Conservation (phyloP, 306 rosid species). For the Nissolia schottii region DNA sequence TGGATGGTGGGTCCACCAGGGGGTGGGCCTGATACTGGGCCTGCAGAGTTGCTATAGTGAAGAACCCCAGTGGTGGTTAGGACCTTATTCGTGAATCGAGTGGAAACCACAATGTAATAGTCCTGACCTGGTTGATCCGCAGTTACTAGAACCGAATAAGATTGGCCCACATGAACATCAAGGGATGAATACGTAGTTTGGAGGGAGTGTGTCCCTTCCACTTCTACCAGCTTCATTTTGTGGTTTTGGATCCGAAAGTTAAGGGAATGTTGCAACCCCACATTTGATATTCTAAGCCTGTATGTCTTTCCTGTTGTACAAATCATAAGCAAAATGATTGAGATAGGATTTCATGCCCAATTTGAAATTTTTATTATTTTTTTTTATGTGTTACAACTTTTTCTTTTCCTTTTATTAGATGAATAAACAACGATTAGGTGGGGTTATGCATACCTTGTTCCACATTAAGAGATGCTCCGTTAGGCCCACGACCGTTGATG, state of each 20-base stretch:
- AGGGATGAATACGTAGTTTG: conserved; percentile 82
- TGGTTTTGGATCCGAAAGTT: conserved; percentile 88
- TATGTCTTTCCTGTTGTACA: conserved; percentile 74
- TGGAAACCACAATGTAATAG: conserved; percentile 69
- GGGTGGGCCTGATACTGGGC: conserved; percentile 72
- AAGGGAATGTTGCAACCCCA: conserved; percentile 81
- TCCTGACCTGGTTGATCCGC: conserved; percentile 88
- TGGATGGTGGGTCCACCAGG: conserved; percentile 99
- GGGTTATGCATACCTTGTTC: conserved; percentile 65
- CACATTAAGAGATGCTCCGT: conserved; percentile 53
- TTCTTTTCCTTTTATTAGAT: neutral
- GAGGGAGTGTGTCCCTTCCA: conserved; percentile 93
- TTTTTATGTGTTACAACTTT: neutral
- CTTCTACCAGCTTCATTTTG: conserved; percentile 82
- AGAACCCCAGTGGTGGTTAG: conserved; percentile 70
- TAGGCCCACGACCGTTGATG: conserved; percentile 93
- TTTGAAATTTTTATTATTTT: neutral
- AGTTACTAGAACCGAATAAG: conserved; percentile 78
- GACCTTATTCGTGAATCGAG: conserved; percentile 58
- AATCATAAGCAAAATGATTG: neutral
- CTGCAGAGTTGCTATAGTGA: conserved; percentile 77
- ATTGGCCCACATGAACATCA: conserved; percentile 89
- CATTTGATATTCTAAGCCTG: conserved; percentile 89
- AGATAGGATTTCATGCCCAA: neutral
- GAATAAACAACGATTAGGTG: neutral